Base-by-base conservation (phyloP, 805 yeast genomes). In the Henningerozyma blattae region DNA sequence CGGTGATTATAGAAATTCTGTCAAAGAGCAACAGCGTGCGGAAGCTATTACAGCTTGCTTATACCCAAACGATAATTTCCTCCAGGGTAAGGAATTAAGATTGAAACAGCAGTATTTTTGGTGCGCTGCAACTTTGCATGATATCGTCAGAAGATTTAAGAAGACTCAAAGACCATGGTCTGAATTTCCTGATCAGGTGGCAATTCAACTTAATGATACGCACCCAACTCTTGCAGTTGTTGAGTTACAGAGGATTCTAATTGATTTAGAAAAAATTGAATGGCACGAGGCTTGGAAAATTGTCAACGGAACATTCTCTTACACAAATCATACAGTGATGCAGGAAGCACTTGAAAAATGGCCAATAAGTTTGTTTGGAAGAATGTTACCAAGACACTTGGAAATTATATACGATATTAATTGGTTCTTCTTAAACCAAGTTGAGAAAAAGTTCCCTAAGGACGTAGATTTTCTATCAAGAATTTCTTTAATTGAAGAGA, bases 41-140 rank as follows among this genome's bases (percentile, higher is more conserved):
- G 95, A 84, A 58, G 77, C 93, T 17, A 84, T 86, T 48, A 84
- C 95, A 25, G 84, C 95, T 5, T 95, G 86, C 14, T 65, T 86
- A 52, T 86, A 86, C 59, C 96, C 96, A 43, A 86, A 86, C 60
- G 96, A 86, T 57, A 87, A 86, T 59, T 87, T 86, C 56, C 80
- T 82, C 51, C 71, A 75, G 44, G 96, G 96, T 48, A 86, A 87
- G 60, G 94, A 84, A 56, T 68, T 86, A 52, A 75, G 96, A 55
- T 72, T 86, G 58, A 87, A 87, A 60, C 96, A 86, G 64, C 96
- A 86, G 61, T 87, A 85, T 61, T 87, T 86, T 62, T 86, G 96
- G 96, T 95, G 87, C 34, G 77, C 94, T 33, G 95, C 96, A 22
- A 83, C 95, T 13, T 68, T 87, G 46, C 85, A 81, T 49, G 96